Conservation (phyloP, 2,329 filamentous ascomycete species). For the Moelleriella libera region DNA sequence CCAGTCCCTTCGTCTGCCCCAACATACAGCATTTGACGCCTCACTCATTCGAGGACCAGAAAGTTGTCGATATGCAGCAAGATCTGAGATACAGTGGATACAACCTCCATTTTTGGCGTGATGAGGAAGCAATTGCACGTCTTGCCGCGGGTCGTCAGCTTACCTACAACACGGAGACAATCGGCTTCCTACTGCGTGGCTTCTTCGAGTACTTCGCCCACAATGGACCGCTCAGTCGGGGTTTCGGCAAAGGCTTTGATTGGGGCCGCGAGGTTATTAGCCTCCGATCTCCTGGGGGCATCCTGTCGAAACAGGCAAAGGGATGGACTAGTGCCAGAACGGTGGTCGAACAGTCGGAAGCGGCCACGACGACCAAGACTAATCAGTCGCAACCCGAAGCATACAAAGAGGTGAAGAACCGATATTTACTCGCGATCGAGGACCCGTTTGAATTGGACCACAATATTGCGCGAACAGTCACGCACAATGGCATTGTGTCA, state of each 20-base stretch:
- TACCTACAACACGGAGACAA: slow-evolving; percentile 52
- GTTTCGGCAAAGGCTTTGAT: slow-evolving; percentile 47
- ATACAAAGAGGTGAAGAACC: slow-evolving; percentile 57
- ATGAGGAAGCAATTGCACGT: slow-evolving; percentile 53
- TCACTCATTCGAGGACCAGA: slow-evolving; percentile 19
- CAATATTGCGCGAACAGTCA: slow-evolving; percentile 79
- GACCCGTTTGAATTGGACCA: slow-evolving; percentile 83
- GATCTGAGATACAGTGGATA: slow-evolving; percentile 41
- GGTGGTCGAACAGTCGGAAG: slow-evolving; percentile 36
- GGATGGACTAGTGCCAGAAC: slow-evolving; percentile 79
- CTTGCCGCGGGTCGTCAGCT: slow-evolving; percentile 45
- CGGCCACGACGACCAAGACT: slow-evolving; percentile 3
- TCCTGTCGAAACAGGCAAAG: slow-evolving; percentile 62
- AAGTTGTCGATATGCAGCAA: slow-evolving; percentile 10
- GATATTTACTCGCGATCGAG: slow-evolving; percentile 80
- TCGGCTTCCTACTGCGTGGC: slow-evolving; percentile 60
- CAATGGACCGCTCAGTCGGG: slow-evolving; percentile 35
- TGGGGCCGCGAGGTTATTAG: slow-evolving; percentile 74
- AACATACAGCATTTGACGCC: slow-evolving; percentile 57
- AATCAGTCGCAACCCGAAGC: slow-evolving; percentile 8
- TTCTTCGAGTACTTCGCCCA: slow-evolving; percentile 84
- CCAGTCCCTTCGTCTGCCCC: slow-evolving; percentile 65
- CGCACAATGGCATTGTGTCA: slow-evolving; percentile 64
- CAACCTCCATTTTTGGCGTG: slow-evolving; percentile 64
- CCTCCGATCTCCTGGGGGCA: slow-evolving; percentile 55